Base-by-base conservation (phyloP, 345 rosid species). In the Boechera retrofracta region DNA sequence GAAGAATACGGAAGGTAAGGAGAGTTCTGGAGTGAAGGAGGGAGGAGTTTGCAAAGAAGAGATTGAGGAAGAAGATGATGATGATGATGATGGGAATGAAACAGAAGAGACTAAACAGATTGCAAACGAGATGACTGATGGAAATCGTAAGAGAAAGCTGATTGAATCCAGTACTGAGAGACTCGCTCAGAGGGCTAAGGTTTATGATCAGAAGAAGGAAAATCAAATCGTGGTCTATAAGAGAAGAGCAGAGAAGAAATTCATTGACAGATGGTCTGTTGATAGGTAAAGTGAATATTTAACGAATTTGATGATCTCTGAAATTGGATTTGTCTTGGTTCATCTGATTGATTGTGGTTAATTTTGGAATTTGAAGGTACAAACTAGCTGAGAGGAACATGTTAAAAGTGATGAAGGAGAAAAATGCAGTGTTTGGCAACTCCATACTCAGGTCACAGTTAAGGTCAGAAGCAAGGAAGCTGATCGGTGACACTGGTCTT, bases 401-500 rank as follows among this genome's bases (percentile, higher is more conserved):
- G 93, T 58, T 91, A 67, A 93, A 86, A 83, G 87, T 96, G 72
- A 70, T 96, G 89, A 96, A 88, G 85, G 92, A 89, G 72, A 88
- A 87, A 58, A 85, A 79, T 35, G 98, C 97, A 11, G 87, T 86
- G 68, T 82, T 77, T 81, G 89, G 87, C 39, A 89, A 86, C 52
- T 84, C 97, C 11, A 88, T 96, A 28, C 66, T 89, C 36, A 91
- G 99, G 88, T 84, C 92, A 18, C 91, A 75, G 48, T 72, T 96
- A 74, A 83, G 98, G 78, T 39, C 80, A 35, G 91, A 89, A 73
- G 95, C 98, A 2, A 86, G 99, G 79, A 96, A 86, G 88, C 72
- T 89, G 73, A 93, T 96, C 0, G 99, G 99, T 1, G 99, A 96
- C 75, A 96, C 99, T 0, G 99, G 99, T 71, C 81, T 96, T 16